Percentiles rank a stretch among this genome's conserved stretches.
phyloP scores from a whole-genome alignment of 768 basidiomycete genomes.

The Termitomyces sp. region DNA sequence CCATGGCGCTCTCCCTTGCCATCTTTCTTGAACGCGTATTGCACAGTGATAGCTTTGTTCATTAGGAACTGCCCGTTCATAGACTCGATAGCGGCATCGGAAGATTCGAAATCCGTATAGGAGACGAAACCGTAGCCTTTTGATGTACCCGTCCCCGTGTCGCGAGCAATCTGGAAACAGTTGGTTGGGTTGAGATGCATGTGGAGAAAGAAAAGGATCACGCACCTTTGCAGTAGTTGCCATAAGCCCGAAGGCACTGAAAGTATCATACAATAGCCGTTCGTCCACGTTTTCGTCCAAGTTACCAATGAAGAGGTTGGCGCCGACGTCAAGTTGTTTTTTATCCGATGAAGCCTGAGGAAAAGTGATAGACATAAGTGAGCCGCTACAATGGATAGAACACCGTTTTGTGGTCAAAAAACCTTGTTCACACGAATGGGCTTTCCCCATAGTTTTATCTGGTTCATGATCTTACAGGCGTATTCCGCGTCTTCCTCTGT shows the following conservation, averaged over 20 bases:
- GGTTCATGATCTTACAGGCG: constrained; percentile 99
- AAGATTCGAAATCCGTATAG: constrained; percentile 96
- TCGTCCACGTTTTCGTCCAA: constrained; percentile 96
- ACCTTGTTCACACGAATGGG: constrained; percentile 99
- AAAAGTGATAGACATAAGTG: constrained; percentile 1
- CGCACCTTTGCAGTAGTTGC: constrained; percentile 84
- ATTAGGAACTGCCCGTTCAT: constrained; percentile 98
- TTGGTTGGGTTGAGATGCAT: constrained; percentile 1
- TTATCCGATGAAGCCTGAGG: constrained; percentile 93
- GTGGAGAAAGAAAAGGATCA: constrained; percentile 13
- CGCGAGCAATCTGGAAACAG: constrained; percentile 78
- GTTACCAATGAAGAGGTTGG: constrained; percentile 95
- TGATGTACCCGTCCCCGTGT: constrained; percentile 77
- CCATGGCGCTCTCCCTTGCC: constrained; percentile 98
- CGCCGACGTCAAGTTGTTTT: constrained; percentile 96
- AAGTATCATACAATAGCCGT: constrained; percentile 88
- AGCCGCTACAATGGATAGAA: neutral
- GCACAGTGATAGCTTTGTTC: constrained; percentile 97
- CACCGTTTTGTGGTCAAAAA: constrained; percentile 23
- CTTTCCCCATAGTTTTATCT: constrained; percentile 98
- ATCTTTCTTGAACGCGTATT: constrained; percentile 99
- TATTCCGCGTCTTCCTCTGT: constrained; percentile 99
- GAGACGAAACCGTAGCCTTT: constrained; percentile 98
- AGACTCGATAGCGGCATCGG: constrained; percentile 92
- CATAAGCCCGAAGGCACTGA: constrained; percentile 92